phyloP scores from a whole-genome alignment of 1,284 basidiomycete species.

The Rhodofomes roseus region DNA sequence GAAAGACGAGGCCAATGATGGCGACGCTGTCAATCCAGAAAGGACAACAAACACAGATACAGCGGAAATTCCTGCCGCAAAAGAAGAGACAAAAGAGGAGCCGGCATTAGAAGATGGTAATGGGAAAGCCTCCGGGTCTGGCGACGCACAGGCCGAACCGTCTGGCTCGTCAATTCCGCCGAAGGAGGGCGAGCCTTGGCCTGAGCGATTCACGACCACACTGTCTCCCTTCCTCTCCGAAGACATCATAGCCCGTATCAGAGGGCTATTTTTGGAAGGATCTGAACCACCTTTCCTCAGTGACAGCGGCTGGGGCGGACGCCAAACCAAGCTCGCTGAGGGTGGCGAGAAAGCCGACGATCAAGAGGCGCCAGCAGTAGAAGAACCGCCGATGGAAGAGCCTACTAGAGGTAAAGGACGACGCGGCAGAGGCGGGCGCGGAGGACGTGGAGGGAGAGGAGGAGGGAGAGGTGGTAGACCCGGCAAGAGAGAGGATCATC shows the following conservation, averaged over 20 bases:
- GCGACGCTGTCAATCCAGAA: neutral
- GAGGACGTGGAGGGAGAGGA: conserved; percentile 39
- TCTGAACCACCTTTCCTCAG: conserved; percentile 62
- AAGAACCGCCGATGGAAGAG: conserved; percentile 24
- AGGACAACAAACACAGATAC: neutral
- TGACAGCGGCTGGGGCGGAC: conserved; percentile 66
- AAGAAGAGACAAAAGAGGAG: neutral
- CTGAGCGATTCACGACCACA: conserved; percentile 50
- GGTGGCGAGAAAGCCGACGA: conserved; percentile 28
- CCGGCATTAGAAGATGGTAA: neutral
- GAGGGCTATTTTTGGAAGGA: conserved; percentile 74
- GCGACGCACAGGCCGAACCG: neutral
- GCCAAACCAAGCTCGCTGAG: conserved; percentile 29
- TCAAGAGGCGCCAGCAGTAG: conserved; percentile 15
- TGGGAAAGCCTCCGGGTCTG: neutral
- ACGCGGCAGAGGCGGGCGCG: conserved; percentile 41
- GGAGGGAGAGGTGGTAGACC: conserved; percentile 38
- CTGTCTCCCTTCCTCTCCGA: conserved; percentile 64
- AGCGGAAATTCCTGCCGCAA: neutral
- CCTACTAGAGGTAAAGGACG: conserved; percentile 29
- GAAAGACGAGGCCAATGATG: conserved; percentile 9
- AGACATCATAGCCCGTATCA: conserved; percentile 58
- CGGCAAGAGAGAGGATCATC: conserved; percentile 52
- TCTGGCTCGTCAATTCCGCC: conserved; percentile 1
- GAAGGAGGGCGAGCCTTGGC: conserved; percentile 51